phyloP scores from a whole-genome alignment of 2,329 filamentous ascomycete species.

The Neonectria punicea region DNA sequence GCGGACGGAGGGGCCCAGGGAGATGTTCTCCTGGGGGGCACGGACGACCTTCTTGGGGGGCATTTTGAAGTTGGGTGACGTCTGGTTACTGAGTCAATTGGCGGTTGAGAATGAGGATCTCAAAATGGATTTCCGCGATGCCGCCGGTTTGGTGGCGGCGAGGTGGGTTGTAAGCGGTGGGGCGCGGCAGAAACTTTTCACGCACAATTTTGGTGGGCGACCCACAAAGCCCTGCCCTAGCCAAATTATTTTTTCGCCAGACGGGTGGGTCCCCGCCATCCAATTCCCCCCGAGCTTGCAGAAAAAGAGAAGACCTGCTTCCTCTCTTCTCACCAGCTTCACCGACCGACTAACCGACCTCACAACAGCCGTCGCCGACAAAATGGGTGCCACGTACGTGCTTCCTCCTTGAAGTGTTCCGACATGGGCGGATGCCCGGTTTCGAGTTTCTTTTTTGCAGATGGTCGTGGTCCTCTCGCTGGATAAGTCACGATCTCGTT shows the following conservation, averaged over 20 bases:
- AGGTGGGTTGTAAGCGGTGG: slow-evolving; percentile 49
- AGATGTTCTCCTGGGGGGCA: slow-evolving; percentile 96
- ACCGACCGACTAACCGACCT: slow-evolving; percentile 51
- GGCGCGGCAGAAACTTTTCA: slow-evolving; percentile 49
- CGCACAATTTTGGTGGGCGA: slow-evolving; percentile 38
- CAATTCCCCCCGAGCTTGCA: slow-evolving; percentile 27
- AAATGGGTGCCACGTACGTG: slow-evolving; percentile 66
- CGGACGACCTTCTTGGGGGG: slow-evolving; percentile 90
- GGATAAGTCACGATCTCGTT: slow-evolving; percentile 57
- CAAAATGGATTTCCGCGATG: slow-evolving; percentile 41
- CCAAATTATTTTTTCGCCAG: slow-evolving; percentile 27
- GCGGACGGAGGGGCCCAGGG: slow-evolving; percentile 94
- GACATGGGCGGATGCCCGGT: slow-evolving; percentile 57
- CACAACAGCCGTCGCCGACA: slow-evolving; percentile 52
- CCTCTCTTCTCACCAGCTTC: slow-evolving; percentile 32
- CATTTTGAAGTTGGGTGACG: slow-evolving; percentile 73
- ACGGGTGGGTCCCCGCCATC: slow-evolving; percentile 9
- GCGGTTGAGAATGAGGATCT: slow-evolving; percentile 48
- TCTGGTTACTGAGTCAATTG: slow-evolving; percentile 49
- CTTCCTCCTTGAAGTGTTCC: slow-evolving; percentile 50
- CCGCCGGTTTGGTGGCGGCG: slow-evolving; percentile 40
- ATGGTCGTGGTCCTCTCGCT: slow-evolving; percentile 91
- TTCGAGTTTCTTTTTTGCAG: slow-evolving; percentile 62
- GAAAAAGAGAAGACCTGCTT: slow-evolving; percentile 31
- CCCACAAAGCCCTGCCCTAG: slow-evolving; percentile 50